Evolutionary conservation across 768 basidiomycete genomes (phyloP), one percentile per base, ranked within the genome.

Genomic region (Auriculariales sp.): DNA sequence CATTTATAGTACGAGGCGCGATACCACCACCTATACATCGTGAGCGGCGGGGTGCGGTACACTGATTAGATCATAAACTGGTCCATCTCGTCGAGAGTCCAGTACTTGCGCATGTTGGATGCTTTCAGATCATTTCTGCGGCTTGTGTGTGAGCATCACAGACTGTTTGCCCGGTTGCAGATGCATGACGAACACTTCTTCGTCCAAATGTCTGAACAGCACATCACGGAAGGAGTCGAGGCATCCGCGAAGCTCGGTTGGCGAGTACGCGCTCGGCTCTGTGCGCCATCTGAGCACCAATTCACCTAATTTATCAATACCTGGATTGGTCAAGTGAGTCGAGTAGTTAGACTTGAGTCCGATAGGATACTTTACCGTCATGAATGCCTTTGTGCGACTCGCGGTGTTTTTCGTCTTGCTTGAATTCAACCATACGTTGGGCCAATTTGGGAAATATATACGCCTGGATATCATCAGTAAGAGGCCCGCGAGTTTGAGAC

Each of bases 381-480:
- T 79, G 75, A n/a, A 79, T 78, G 3, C 59, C 68, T 49, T 67
- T 65, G 54, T 78, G 77, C 3, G 73, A 73, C 49, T 66, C 64
- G 25, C 74, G 55, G 55, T 78, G 76, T 10, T 61, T 66, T 29
- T 68, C 69, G 47, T 70, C 64, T 15, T 63, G 59, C 6, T 44
- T 10, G 22, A 44, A 44, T 7, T 12, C 39, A 11, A 24, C 10
- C 68, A 79, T 74, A 25, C 62, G 63, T 53, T 67, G 66, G 1
- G 67, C 75, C 12, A 79, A 64, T 4, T 69, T 53, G 1, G 76
- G 76, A 58, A 78, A 79, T 25, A 78, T 58, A 52, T 69, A 62
- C 12, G 62, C 59, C 57, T 54, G 33, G 4, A 46, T 51, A 14
- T n/a, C 24, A 19, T 17, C 47, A 47, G n/a, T 19, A 48, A 19